Conservation (phyloP, 805 yeast species). For the Grigorovia jiainica region DNA sequence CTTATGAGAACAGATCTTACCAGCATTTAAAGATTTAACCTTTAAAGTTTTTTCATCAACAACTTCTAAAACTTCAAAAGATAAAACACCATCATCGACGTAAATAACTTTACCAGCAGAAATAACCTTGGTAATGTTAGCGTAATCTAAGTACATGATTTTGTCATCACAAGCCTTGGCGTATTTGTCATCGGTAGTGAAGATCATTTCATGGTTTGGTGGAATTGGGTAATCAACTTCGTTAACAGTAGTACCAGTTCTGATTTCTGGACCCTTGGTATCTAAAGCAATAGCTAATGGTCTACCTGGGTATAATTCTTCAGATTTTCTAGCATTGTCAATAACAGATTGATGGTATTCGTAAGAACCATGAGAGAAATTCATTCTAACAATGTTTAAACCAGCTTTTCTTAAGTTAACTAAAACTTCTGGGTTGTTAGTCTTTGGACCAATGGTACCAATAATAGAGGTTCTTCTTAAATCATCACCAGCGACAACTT, state of each 20-base stretch:
- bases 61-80: slow-evolving; percentile 84
- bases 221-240: slow-evolving; percentile 74
- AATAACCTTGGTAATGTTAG: slow-evolving; percentile 92
- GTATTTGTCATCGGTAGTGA: slow-evolving; percentile 83
- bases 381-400: slow-evolving; percentile 95
- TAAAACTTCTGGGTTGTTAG: slow-evolving; percentile 79
- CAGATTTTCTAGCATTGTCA: slow-evolving; percentile 94
- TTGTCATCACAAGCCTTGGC: slow-evolving; percentile 63
- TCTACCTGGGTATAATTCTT: slow-evolving; percentile 83
- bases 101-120: slow-evolving; percentile 81
- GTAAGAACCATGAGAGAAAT: slow-evolving; percentile 96
- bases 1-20: slow-evolving; percentile 93
- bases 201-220: slow-evolving; percentile 82
- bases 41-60: slow-evolving; percentile 71
- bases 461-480: slow-evolving; percentile 93
- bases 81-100: slow-evolving; percentile 95
- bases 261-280: slow-evolving; percentile 99
- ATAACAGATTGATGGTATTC: slow-evolving; percentile 96
- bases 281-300: slow-evolving; percentile 97
- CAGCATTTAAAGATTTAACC: slow-evolving; percentile 86
- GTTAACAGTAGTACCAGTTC: slow-evolving; percentile 90
- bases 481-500: slow-evolving; percentile 69
- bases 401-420: slow-evolving; percentile 93
- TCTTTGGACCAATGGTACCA: slow-evolving; percentile 98
- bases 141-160: slow-evolving; percentile 85